Conservation (phyloP, 2,329 filamentous ascomycete species). For the Coleophoma eucalyptorum region DNA sequence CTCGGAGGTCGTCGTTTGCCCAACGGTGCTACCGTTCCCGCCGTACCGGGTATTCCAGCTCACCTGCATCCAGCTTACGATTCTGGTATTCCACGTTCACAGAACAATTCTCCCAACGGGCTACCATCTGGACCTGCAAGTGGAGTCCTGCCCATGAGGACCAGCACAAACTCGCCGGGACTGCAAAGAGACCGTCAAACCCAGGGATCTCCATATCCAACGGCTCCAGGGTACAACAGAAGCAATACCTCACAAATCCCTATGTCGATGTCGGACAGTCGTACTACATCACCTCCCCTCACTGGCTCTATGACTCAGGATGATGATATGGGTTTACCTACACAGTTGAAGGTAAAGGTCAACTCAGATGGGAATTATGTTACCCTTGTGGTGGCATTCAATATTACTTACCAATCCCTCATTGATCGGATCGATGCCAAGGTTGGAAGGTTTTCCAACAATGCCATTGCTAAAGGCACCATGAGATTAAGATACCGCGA, state of each 20-base stretch:
- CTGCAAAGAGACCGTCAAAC: slow-evolving; percentile 56
- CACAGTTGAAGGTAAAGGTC: slow-evolving; percentile 93
- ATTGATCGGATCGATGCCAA: slow-evolving; percentile 97
- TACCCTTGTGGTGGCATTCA: slow-evolving; percentile 92
- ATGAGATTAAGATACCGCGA: slow-evolving; percentile 89
- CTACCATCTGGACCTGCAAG: background rate
- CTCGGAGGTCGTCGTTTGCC: slow-evolving; percentile 51
- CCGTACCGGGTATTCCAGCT: slow-evolving; percentile 72
- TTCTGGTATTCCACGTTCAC: slow-evolving; percentile 68
- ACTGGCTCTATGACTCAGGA: slow-evolving; percentile 21
- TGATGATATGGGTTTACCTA: slow-evolving; percentile 51
- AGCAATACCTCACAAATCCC: slow-evolving; percentile 20
- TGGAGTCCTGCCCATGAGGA: slow-evolving; percentile 60
- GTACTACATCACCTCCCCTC: slow-evolving; percentile 43
- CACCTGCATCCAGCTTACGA: slow-evolving; percentile 61
- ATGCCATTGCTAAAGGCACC: slow-evolving; percentile 77
- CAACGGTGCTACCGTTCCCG: slow-evolving; percentile 58
- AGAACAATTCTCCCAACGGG: slow-evolving; percentile 67
- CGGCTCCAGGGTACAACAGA: slow-evolving; percentile 28
- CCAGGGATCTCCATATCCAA: slow-evolving; percentile 34
- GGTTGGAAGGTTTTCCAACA: slow-evolving; percentile 78
- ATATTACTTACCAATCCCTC: slow-evolving; percentile 89
- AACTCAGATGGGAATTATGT: slow-evolving; percentile 90
- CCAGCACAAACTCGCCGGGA: slow-evolving; percentile 68
- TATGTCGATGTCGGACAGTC: slow-evolving; percentile 26